phyloP scores from a whole-genome alignment of 768 basidiomycete genomes.

The Coprinopsis sp. region DNA sequence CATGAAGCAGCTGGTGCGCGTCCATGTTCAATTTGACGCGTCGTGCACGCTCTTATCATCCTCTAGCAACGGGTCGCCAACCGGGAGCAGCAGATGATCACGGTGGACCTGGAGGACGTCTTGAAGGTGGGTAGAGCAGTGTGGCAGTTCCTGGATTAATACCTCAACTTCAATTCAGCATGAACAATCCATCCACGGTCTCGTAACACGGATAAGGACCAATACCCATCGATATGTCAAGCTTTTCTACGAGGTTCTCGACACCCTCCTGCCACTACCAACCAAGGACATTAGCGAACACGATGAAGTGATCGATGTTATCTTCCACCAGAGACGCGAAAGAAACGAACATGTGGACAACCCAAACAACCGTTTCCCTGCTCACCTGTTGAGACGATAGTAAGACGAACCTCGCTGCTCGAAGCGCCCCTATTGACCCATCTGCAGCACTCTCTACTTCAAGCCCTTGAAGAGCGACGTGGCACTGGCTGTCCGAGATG shows the following conservation, averaged over 20 bases:
- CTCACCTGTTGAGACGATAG: constrained; percentile 92
- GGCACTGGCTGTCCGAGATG: constrained; percentile 86
- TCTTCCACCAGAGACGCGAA: constrained; percentile 88
- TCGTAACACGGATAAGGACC: constrained; percentile 71
- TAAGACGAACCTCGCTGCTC: constrained; percentile 41
- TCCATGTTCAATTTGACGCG: constrained; percentile 22
- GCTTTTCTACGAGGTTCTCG: constrained; percentile 87
- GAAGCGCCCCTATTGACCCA: constrained; percentile 13
- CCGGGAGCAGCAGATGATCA: constrained; percentile 84
- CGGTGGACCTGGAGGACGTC: constrained; percentile 87
- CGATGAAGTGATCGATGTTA: constrained; percentile 95
- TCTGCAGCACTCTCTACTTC: constrained; percentile 86
- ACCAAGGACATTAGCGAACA: constrained; percentile 87
- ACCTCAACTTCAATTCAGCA: constrained; percentile 40
- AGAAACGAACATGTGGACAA: constrained; percentile 80
- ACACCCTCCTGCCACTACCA: constrained; percentile 82
- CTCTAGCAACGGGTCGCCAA: constrained; percentile 87
- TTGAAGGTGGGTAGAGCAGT: constrained; percentile 42
- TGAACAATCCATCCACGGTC: constrained; percentile 63
- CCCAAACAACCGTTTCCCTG: constrained; percentile 76
- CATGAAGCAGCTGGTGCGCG: constrained; percentile 74
- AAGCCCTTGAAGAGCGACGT: constrained; percentile 73
- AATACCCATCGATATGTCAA: constrained; percentile 89
- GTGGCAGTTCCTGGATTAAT: constrained; percentile 1
- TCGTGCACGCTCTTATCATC: constrained; percentile 21